phyloP scores from a whole-genome alignment of 192 early-diverging fungal genomes.

The Neocallimastix lanati region DNA sequence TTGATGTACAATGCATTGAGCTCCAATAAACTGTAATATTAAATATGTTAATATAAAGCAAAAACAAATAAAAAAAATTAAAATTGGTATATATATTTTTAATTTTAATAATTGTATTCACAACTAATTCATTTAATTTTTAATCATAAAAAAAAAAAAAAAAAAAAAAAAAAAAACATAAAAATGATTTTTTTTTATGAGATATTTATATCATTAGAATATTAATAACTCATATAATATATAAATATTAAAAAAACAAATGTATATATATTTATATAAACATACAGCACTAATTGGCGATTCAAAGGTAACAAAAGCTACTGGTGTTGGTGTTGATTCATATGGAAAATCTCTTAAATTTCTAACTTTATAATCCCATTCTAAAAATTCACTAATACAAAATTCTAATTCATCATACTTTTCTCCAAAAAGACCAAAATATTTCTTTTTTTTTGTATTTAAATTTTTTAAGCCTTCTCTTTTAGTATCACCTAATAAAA shows the following conservation, averaged over 20 bases:
- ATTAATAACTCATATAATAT: too few relatives aligned
- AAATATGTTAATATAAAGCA: background rate
- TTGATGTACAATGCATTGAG: slow-evolving; percentile 44
- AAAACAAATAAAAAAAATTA: too few relatives aligned
- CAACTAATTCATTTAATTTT: too few relatives aligned
- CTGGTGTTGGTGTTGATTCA: background rate
- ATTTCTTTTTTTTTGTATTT: background rate
- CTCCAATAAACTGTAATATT: slow-evolving; percentile 11
- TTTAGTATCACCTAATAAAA: background rate
- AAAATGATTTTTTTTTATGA: too few relatives aligned
- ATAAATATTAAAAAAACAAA: background rate
- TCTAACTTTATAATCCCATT: background rate
- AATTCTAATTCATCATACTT: background rate
- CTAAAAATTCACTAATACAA: background rate
- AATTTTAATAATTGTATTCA: too few relatives aligned
- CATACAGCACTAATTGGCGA: slow-evolving; percentile 29
- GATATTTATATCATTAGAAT: too few relatives aligned
- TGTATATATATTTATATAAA: background rate
- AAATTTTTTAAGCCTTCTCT: background rate
- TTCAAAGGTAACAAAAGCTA: slow-evolving; percentile 37
- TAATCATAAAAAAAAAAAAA: too few relatives aligned
- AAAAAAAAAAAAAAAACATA: too few relatives aligned
- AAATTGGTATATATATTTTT: too few relatives aligned
- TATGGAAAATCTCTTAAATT: background rate
- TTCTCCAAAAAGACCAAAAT: background rate